Evolutionary conservation across 1,284 basidiomycete genomes (phyloP).

Genomic region (Heimioporus retisporus): DNA sequence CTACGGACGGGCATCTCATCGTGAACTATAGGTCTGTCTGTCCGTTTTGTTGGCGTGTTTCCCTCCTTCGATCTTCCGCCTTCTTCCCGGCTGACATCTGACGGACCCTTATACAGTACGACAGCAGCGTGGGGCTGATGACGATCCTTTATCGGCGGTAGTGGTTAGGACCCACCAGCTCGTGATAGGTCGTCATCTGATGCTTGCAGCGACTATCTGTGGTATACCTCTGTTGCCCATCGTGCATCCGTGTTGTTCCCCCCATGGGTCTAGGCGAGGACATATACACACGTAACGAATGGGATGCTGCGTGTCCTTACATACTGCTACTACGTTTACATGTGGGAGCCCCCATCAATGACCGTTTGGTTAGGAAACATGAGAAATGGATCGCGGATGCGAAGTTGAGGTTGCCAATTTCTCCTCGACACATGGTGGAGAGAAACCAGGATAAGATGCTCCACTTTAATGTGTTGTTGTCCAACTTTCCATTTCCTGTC

Average conservation of each 20-base stretch:
- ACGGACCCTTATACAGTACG: conserved; percentile 55
- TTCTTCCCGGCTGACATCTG: conserved; percentile 5
- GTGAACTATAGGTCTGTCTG: conserved; percentile 92
- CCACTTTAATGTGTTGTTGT: conserved; percentile 61
- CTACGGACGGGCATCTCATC: conserved; percentile 94
- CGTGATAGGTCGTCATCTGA: not conserved
- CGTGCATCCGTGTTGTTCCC: not conserved
- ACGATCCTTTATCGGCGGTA: not conserved
- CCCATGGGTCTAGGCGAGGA: conserved; percentile 10
- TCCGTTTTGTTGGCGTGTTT: not conserved
- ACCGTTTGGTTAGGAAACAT: conserved; percentile 3
- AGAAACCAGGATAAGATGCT: conserved; percentile 75
- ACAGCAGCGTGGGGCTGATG: conserved; percentile 78
- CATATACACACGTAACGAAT: conserved; percentile 8
- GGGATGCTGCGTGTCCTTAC: conserved; percentile 3
- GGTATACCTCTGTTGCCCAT: not conserved
- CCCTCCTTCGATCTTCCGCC: not conserved
- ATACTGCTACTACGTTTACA: not conserved
- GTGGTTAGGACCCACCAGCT: not conserved
- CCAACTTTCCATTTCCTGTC: conserved; percentile 73
- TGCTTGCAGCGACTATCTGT: not conserved
- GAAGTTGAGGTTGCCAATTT: conserved; percentile 81
- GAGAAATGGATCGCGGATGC: conserved; percentile 48
- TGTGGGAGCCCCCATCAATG: no score
- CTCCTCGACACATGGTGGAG: conserved; percentile 84